These are phyloP conservation scores for Hymenoscyphus scutula DNA, from an alignment of 2,329 filamentous ascomycete genomes.

Conservation along the genomic window DNA sequence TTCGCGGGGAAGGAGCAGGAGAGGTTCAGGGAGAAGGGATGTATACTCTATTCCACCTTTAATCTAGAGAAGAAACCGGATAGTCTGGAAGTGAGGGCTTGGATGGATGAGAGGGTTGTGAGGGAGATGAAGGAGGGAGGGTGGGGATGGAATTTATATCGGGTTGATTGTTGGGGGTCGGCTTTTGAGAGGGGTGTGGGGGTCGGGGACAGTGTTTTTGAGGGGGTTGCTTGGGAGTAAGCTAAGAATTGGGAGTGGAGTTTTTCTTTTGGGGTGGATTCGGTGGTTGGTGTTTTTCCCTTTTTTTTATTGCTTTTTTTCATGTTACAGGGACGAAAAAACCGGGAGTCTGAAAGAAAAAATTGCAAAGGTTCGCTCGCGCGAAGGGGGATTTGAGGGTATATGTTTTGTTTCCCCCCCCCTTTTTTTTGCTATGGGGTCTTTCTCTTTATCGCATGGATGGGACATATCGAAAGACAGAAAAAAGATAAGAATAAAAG, in stretches of 20 bases:
- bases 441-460: too few relatives aligned
- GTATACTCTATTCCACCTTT: conserved; percentile 12
- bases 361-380: too few relatives aligned
- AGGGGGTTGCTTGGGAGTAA: background rate
- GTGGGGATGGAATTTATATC: background rate
- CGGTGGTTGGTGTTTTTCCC: too few relatives aligned
- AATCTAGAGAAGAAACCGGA: background rate
- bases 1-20: background rate
- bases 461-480: too few relatives aligned
- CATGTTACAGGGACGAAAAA: too few relatives aligned
- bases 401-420: too few relatives aligned
- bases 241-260: background rate
- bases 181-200: background rate
- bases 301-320: too few relatives aligned
- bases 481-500: too few relatives aligned
- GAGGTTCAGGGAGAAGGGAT: conserved; percentile 11
- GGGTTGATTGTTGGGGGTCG: background rate
- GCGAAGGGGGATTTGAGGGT: too few relatives aligned
- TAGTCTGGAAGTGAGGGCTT: conserved; percentile 8
- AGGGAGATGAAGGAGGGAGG: background rate
- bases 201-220: background rate
- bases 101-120: conserved; percentile 11
- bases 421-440: too few relatives aligned
- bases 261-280: too few relatives aligned
- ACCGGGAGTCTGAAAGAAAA: too few relatives aligned